Conservation (phyloP, 768 basidiomycete species). For the Paxillus ammoniavirescens region DNA sequence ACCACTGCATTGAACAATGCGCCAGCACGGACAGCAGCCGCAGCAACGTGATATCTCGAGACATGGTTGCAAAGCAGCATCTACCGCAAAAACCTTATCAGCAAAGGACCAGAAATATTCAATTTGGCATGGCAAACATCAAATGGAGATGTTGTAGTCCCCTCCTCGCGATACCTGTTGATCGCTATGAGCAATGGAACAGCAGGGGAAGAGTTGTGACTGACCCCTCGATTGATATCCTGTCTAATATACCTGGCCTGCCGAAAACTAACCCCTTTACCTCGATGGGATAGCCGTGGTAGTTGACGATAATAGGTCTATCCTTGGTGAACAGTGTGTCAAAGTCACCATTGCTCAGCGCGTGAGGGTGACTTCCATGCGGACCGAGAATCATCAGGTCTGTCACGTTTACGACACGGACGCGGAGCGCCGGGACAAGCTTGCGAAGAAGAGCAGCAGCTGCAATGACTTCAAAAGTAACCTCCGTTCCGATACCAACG, state of each 20-base stretch:
- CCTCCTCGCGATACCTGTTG: conserved; percentile 60
- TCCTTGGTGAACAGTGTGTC: conserved; percentile 70
- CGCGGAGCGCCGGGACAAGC: conserved; percentile 66
- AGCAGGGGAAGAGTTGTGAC: conserved; percentile 7
- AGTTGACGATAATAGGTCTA: conserved; percentile 74
- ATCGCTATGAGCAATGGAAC: neutral
- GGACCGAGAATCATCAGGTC: conserved; percentile 82
- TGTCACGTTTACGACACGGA: conserved; percentile 86
- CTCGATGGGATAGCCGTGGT: conserved; percentile 79
- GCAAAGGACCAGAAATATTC: neutral
- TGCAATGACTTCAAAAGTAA: conserved; percentile 86
- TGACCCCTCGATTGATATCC: conserved; percentile 55
- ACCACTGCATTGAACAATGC: conserved; percentile 51
- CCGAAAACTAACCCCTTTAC: conserved; percentile 65
- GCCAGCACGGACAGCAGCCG: conserved; percentile 56
- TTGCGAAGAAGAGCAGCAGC: conserved; percentile 79
- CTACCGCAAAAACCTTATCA: conserved; percentile 28
- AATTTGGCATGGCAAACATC: conserved; percentile 45
- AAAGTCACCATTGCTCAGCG: conserved; percentile 61
- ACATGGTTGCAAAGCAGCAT: conserved; percentile 76
- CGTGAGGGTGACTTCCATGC: conserved; percentile 73
- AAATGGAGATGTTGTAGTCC: conserved; percentile 82
- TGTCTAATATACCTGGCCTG: conserved; percentile 43
- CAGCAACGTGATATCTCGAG: conserved; percentile 65
- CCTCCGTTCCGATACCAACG: conserved; percentile 84